Evolutionary conservation across 2,329 filamentous ascomycete genomes (phyloP).

Genomic region (Raffaelea ambrosiae): DNA sequence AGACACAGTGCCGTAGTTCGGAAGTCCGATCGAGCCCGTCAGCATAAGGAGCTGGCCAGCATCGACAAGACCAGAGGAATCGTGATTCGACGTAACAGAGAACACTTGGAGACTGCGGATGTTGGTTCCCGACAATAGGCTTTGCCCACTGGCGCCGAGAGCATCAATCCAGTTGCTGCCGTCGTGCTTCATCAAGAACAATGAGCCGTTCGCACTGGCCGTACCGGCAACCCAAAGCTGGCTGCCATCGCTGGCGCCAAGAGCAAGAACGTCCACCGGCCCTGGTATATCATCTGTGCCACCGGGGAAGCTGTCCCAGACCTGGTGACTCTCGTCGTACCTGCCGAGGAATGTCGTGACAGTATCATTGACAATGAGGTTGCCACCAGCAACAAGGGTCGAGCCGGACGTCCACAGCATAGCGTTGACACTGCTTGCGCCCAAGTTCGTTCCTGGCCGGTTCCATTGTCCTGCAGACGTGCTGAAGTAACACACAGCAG

Average conservation of each 20-base stretch:
- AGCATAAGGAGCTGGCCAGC: constrained; percentile 67
- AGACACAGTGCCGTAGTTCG: constrained; percentile 70
- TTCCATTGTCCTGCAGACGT: constrained; percentile 67
- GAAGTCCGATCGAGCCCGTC: constrained; percentile 72
- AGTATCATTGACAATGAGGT: constrained; percentile 60
- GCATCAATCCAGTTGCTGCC: constrained; percentile 52
- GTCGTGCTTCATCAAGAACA: constrained; percentile 78
- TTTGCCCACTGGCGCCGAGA: constrained; percentile 45
- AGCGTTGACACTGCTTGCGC: constrained; percentile 57
- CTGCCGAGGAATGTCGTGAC: constrained; percentile 55
- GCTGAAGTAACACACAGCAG: constrained; percentile 73
- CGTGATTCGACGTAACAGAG: constrained; percentile 60
- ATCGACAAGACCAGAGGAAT: constrained; percentile 52
- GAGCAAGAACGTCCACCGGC: constrained; percentile 65
- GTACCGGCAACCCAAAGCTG: constrained; percentile 79
- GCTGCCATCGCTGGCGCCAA: constrained; percentile 62
- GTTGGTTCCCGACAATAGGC: constrained; percentile 55
- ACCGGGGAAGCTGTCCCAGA: constrained; percentile 57
- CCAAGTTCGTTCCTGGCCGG: constrained; percentile 63
- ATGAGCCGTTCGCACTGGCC: constrained; percentile 49
- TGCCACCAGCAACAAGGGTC: constrained; percentile 68
- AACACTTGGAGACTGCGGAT: constrained; percentile 80
- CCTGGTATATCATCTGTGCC: constrained; percentile 61
- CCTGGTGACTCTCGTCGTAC: constrained; percentile 60
- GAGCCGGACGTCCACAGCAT: constrained; percentile 70